Base-by-base conservation (phyloP, 2,329 filamentous ascomycete genomes). In the Pestalotiopsis sp. region DNA sequence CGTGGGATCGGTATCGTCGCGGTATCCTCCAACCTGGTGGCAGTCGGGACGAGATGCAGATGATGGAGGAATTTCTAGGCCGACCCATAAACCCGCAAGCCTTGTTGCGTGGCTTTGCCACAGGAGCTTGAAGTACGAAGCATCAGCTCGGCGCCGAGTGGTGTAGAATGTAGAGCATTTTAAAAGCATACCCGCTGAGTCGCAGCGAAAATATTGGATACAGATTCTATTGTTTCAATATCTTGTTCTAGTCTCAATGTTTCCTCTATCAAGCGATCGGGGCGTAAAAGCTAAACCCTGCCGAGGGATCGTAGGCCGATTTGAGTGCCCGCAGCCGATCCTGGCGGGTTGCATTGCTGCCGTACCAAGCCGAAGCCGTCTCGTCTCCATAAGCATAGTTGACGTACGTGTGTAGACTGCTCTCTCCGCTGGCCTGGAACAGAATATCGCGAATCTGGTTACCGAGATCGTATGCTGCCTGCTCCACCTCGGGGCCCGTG, bases 401-500 rank as follows among this genome's bases (percentile, higher is more conserved):
- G 25, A 69, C 66, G 11, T 69, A 69, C 2, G 66, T 45, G 20
- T 66, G 23, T 0, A 65, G 59, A 4, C 72, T 67, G 2, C 79
- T 83, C 63, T 73, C 81, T 0, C 75, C 79, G 11, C 75, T 69
- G 56, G 77, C 73, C n/a, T 49, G n/a, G 62, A 45, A 36, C 4
- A 85, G 74, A 4, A 82, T 77, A 4, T 80, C 64, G 3, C 83
- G 79, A 4, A 84, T 70, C 69, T 75, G 67, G 25, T 82, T 78
- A 3, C 83, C 83, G 17, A 83, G 70, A 27, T 72, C 67, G 5
- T 69, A 69, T 2, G 82, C 83, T 62, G 75, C 66, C 11, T 68
- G 56, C 58, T 84, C 81, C 2, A 78, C 74, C 20, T 71, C 78
- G 17, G 77, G 77, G 12, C 41, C 62, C 45, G 69, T 73, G 9